Conservation (phyloP, 495 filamentous ascomycete species). For the Aspergillus panamensis region DNA sequence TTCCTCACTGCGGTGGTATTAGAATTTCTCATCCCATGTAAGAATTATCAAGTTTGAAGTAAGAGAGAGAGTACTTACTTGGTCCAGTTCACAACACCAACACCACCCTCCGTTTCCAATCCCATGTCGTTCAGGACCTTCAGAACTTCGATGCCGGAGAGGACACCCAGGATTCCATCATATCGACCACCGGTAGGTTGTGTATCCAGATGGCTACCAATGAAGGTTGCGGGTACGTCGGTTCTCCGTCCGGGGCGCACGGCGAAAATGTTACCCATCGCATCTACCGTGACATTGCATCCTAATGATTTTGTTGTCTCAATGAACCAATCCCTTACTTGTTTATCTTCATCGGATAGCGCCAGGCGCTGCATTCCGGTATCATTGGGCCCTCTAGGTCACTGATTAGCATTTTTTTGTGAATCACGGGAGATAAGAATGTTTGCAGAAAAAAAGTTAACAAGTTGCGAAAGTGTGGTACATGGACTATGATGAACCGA, state of each 20-base stretch:
- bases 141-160: constrained; percentile 69
- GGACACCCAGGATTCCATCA: constrained; percentile 73
- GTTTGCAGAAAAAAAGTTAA: neutral
- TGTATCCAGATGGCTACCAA: constrained; percentile 73
- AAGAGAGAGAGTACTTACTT: constrained; percentile 44
- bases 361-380: constrained; percentile 66
- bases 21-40: constrained; percentile 1
- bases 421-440: neutral
- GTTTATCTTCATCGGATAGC: constrained; percentile 66
- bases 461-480: neutral
- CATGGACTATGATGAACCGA: neutral
- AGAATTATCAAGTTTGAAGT: neutral
- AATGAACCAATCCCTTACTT: constrained; percentile 73
- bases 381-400: constrained; percentile 50
- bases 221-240: constrained; percentile 60
- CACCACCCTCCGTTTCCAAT: constrained; percentile 64
- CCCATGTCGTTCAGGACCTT: constrained; percentile 63
- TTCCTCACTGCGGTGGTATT: constrained; percentile 53
- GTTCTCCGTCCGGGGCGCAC: constrained; percentile 55
- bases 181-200: constrained; percentile 71
- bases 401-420: neutral
- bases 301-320: constrained; percentile 59
- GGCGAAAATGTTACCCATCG: constrained; percentile 77
- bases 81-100: constrained; percentile 79
- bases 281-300: constrained; percentile 58